Percentiles rank a stretch among this genome's conserved stretches.
These are phyloP conservation scores for Cyclotella kingstonii DNA, from an alignment of 108 stramenopile genomes.

Conservation along the genomic window DNA sequence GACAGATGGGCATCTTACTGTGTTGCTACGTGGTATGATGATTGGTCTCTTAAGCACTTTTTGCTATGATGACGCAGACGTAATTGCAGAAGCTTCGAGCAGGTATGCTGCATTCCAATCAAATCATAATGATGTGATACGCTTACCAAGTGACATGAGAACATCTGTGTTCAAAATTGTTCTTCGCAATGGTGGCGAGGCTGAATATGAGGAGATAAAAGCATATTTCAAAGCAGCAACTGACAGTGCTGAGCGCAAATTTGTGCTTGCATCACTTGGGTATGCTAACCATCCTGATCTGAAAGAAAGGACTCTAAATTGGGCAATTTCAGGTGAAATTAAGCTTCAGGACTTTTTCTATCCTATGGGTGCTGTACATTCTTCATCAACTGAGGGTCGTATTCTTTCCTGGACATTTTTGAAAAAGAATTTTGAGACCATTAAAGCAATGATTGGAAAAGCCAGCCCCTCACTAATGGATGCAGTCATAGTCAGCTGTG, in stretches of 20 bases:
- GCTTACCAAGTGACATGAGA: slow-evolving; percentile 88
- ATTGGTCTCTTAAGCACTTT: slow-evolving; percentile 79
- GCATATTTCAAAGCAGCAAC: slow-evolving; percentile 64
- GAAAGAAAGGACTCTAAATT: slow-evolving; percentile 82
- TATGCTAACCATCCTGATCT: slow-evolving; percentile 57
- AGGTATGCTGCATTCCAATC: slow-evolving; percentile 76
- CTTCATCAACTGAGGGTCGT: slow-evolving; percentile 70
- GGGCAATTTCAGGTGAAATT: slow-evolving; percentile 88
- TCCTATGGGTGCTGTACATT: slow-evolving; percentile 80
- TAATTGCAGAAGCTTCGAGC: slow-evolving; percentile 73
- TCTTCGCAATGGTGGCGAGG: slow-evolving; percentile 79
- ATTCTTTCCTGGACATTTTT: slow-evolving; percentile 90
- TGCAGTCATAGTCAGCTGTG: slow-evolving; percentile 83
- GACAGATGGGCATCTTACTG: slow-evolving; percentile 81
- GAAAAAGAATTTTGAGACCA: slow-evolving; percentile 77
- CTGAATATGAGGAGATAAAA: slow-evolving; percentile 81
- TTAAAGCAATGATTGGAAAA: slow-evolving; percentile 83
- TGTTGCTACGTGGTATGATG: slow-evolving; percentile 85
- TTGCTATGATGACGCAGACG: slow-evolving; percentile 71
- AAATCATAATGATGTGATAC: slow-evolving; percentile 64
- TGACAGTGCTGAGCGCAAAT: slow-evolving; percentile 84
- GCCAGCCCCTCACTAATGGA: slow-evolving; percentile 89
- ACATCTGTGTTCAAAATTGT: slow-evolving; percentile 87
- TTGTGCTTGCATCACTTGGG: slow-evolving; percentile 77
- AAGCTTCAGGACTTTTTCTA: slow-evolving; percentile 99